Evolutionary conservation across 768 basidiomycete species (phyloP), one percentile per base, ranked within the genome.

Genomic region (Boletus tomentosulus): DNA sequence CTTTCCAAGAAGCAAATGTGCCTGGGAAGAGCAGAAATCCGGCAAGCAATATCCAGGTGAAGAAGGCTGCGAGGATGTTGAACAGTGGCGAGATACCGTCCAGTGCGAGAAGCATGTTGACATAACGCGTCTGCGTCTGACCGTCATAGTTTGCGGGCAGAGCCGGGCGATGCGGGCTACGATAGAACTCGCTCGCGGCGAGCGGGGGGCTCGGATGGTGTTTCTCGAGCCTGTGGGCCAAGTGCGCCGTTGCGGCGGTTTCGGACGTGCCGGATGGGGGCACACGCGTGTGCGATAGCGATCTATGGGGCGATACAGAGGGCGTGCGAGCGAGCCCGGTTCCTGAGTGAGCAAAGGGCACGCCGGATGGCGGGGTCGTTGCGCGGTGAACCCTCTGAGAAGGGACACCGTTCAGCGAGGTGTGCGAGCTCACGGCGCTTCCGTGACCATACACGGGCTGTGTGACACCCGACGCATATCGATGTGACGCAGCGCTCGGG

Each of bases 11-110:
- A 10, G 76, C 72, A 64, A 85, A 85, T 7, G 83, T 84, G 47
- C 81, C 79, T 2, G 83, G 83, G 57, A 85, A 82, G 28, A 85
- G 71, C 16, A 85, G 69, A 62, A 85, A 85, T 8, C 83, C 83
- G 9, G 82, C 83, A 24, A 85, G 70, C 48, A 84, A 60, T 51
- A 85, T 75, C 83, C 83, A 85, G 9, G 79, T 83, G 58, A 80
- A 84, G 68, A 85, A 83, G 8, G 73, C 73, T 3, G 79, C 76
- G n/a, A 77, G 62, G 13, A 81, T 51, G 51, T 83, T 81, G 63
- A 78, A 73, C 39, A 77, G 22, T 4, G 66, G 58, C 16, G 82
- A 79, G 42, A 85, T 84, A 35, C 70, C 73, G 58, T 84, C 83
- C 22, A 84, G 66, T 5, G 81, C 83, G 33, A 85, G 75, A 25